Conservation (phyloP, 768 basidiomycete genomes). For the Gautieria morchelliformis region DNA sequence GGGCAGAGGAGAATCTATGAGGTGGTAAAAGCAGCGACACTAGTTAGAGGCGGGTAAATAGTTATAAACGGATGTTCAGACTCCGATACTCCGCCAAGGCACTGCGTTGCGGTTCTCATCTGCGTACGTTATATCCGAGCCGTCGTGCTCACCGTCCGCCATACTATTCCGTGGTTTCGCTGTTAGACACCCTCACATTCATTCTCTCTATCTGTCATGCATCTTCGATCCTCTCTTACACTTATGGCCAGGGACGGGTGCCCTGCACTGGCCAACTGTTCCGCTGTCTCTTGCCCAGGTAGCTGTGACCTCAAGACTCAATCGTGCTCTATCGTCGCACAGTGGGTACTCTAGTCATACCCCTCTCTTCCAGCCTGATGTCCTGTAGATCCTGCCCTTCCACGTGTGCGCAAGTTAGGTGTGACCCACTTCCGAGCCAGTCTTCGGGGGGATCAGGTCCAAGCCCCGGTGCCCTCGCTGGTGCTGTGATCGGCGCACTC, state of each 20-base stretch:
- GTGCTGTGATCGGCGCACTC: conserved; percentile 58
- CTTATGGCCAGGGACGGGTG: neutral
- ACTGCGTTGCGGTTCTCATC: neutral
- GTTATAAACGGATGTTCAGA: neutral
- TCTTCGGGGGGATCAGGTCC: conserved; percentile 24
- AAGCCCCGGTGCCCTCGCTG: conserved; percentile 65
- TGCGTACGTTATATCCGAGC: neutral
- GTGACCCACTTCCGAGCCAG: neutral
- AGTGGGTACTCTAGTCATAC: neutral
- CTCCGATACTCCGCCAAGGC: conserved; percentile 2
- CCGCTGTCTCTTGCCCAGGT: conserved; percentile 2
- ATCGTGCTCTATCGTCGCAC: conserved; percentile 4
- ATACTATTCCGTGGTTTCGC: neutral
- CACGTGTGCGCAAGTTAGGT: conserved; percentile 1
- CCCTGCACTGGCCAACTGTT: neutral
- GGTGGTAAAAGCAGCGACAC: conserved; percentile 15
- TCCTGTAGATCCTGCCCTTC: conserved; percentile 5
- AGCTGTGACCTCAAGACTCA: conserved; percentile 3
- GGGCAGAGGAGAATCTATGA: conserved; percentile 79
- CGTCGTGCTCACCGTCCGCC: neutral
- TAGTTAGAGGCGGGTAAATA: neutral
- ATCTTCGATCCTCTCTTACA: neutral
- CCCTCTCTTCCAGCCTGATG: neutral
- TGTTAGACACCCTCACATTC: conserved; percentile 2
- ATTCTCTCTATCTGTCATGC: neutral